phyloP scores from a whole-genome alignment of 83 land plant species.

The Thuja plicata region DNA sequence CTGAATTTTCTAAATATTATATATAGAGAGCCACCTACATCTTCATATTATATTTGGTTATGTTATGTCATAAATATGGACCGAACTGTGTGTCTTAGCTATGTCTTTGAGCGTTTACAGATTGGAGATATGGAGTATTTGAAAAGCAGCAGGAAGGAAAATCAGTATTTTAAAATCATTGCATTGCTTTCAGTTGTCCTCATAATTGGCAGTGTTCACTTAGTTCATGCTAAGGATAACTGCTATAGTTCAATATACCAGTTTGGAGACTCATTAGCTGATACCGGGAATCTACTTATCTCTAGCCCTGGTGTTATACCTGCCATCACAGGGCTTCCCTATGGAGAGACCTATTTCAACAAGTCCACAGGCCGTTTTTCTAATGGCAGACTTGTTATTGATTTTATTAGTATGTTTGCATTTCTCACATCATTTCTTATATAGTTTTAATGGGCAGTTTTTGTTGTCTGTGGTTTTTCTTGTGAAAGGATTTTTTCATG shows the following conservation, averaged over 20 bases:
- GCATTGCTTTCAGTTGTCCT: neutral
- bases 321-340: constrained; percentile 12
- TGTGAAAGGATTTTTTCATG: too few species aligned
- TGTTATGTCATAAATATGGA: too few species aligned
- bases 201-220: neutral
- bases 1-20: too few species aligned
- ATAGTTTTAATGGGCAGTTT: too few species aligned
- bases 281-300: constrained; percentile 26
- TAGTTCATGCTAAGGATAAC: neutral
- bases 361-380: constrained; percentile 24
- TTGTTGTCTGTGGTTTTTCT: too few species aligned
- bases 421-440: neutral
- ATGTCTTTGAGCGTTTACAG: too few species aligned
- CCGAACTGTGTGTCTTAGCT: too few species aligned
- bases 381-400: constrained; percentile 22
- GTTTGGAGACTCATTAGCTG: constrained; percentile 5
- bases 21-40: too few species aligned
- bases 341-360: constrained; percentile 12
- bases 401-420: constrained; percentile 12
- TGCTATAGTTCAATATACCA: neutral
- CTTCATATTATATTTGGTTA: too few species aligned
- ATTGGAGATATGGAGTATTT: neutral
- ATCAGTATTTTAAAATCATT: neutral
- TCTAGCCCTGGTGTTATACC: neutral
- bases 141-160: neutral